Conservation (phyloP, 2,329 filamentous ascomycete species). For the Chaetomium olivaceum region DNA sequence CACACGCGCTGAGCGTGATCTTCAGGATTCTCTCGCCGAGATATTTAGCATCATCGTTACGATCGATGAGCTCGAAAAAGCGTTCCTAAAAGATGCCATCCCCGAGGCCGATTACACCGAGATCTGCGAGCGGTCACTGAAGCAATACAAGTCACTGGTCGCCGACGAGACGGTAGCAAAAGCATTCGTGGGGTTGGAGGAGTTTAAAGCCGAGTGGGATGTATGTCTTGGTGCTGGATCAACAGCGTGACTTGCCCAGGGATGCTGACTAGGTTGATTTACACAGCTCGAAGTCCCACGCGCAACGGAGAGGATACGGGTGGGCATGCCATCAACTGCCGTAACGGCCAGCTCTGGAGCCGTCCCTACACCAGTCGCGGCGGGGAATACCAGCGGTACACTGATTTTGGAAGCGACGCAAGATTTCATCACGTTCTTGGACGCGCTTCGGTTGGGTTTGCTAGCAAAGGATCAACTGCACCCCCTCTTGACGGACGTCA, state of each 20-base stretch:
- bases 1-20: conserved; percentile 82
- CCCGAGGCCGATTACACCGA: conserved; percentile 92
- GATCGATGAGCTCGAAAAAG: conserved; percentile 91
- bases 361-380: conserved; percentile 46
- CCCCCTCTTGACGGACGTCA: conserved; percentile 89
- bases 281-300: conserved; percentile 85
- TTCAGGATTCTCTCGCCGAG: conserved; percentile 94
- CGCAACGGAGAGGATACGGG: conserved; percentile 87
- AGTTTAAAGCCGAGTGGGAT: conserved; percentile 90
- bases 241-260: background rate
- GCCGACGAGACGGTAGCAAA: conserved; percentile 87
- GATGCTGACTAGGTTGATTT: conserved; percentile 10
- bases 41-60: conserved; percentile 98
- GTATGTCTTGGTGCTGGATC: conserved; percentile 52
- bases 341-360: conserved; percentile 54
- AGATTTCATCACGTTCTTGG: conserved; percentile 97
- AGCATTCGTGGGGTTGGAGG: conserved; percentile 84
- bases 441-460: conserved; percentile 88
- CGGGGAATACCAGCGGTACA: conserved; percentile 55
- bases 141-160: conserved; percentile 95
- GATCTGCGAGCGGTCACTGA: conserved; percentile 87
- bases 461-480: conserved; percentile 96
- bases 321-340: conserved; percentile 87
- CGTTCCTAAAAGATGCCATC: conserved; percentile 93
- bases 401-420: conserved; percentile 90